Base-by-base conservation (phyloP, 1,284 basidiomycete species). In the Ceratobasidium sp. region DNA sequence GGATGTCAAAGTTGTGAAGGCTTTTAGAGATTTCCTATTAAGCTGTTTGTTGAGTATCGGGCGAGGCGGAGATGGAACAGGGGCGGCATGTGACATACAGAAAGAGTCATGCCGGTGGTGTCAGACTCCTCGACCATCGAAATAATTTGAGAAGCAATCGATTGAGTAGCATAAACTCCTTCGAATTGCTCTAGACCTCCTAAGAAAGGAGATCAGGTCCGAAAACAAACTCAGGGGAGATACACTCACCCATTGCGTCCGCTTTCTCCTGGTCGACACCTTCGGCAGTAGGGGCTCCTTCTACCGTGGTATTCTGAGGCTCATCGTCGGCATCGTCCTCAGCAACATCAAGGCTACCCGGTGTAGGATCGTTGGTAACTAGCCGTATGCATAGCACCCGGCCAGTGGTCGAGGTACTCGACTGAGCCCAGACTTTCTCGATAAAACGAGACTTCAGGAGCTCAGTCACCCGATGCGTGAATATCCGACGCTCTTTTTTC, bases 401-500 rank as follows among this genome's bases (percentile, higher is more conserved):
- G 18, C 60, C 66, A 18, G 41, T 59, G 12, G 48, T 54, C 30
- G 48, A 64, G 30, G 67, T 46, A 33, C 65, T 60, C 20, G 77
- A 77, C 5, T 81, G 81, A 8, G 80, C 79, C 20, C 90, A 84
- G 44, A 95, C 88, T 80, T 90, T 91, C 82, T 95, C 94, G 50
- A 95, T 88, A 54, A 93, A 82, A 1, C 92, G 89, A 81, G 92
- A 88, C 66, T 90, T 88, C 48, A 92, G 88, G 80, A 96, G 86
- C 79, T 92, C 91, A 0, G 90, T 88, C 55, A 95, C 85, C 41
- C 93, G 88, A 60, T 88, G 88, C 81, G 90, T 90, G 82, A 96
- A 94, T 81, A 94, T 93, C 6, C 94, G 89, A 27, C 94, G 88
- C 81, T 94, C 92, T 4, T 89, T 90, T 82, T 91, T 91, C 16